Base-by-base conservation (phyloP, 2,329 filamentous ascomycete species). In the Xylaria arbuscula region DNA sequence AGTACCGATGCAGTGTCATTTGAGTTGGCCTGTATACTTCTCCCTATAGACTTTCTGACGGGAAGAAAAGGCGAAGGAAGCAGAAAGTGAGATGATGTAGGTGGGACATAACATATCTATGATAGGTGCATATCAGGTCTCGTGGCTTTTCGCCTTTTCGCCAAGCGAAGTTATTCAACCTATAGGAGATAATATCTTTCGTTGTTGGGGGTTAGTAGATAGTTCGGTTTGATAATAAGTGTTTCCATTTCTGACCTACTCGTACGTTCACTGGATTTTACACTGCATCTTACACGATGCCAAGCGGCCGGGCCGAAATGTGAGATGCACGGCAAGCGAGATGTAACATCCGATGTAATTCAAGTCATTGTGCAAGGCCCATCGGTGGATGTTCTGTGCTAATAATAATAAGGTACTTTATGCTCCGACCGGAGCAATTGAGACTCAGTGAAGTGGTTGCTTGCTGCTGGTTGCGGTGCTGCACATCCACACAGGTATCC, bases 291-390 rank as follows among this genome's bases (percentile, higher is more conserved):
- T 36, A 32, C 34, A 48, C 42, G 7, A 47, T 55, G 61, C 62
- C 45, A 48, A 38, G 57, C 50, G 36, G 54, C 32, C 13, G 48
- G 40, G 11, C 61, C 24, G 19, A 22, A 36, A 28, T 28, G 28
- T 28, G 28, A 45, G 40, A 22, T 17, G 40, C 28, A 56, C 13
- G 5, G n/a, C 7, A 34, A 51, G 45, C 13, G 38, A 58, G 48
- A 54, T 45, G 56, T 64, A 17, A 36, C 56, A 53, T 53, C 32
- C 42, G 34, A 40, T 40, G 57, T 68, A 54, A 66, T 60, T 53
- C 48, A 55, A n/a, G 22, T 40, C 28, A 45, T 62, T 58, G n/a
- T 38, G 62, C 54, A 24, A 40, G 24, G 24, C 54, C 38, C 50
- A 13, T n/a, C 55, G 34, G 45, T 6, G 11, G 3, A 28, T 36